phyloP scores from a whole-genome alignment of 106 monocot genomes.

The Dendrobium catenatum region DNA sequence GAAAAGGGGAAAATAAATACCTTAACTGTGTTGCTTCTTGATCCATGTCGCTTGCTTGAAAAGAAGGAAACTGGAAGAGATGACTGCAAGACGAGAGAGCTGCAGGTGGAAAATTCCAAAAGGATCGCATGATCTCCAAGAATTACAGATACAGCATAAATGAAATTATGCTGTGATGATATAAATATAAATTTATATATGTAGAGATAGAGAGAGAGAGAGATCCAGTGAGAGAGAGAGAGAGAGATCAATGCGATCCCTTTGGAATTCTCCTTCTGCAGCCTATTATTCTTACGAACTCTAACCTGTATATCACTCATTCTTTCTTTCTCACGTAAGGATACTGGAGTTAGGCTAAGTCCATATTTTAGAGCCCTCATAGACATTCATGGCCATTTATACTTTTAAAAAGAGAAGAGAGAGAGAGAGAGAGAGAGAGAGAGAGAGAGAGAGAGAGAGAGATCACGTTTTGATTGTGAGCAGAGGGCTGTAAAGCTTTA shows the following conservation, averaged over 20 bases:
- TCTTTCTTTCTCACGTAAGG: too few relatives aligned
- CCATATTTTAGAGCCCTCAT: too few relatives aligned
- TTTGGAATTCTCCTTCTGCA: constrained; percentile 19
- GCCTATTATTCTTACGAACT: neutral
- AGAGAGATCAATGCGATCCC: constrained; percentile 29
- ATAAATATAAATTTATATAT: neutral
- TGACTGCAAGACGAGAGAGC: neutral
- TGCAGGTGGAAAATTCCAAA: constrained; percentile 24
- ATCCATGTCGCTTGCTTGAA: neutral
- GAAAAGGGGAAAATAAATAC: neutral
- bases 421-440: neutral
- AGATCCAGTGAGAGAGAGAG: neutral
- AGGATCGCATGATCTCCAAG: constrained; percentile 21
- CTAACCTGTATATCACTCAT: too few relatives aligned
- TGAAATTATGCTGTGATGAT: neutral
- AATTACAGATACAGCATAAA: neutral
- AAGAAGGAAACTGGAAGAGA: neutral
- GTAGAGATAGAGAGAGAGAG: neutral
- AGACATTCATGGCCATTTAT: too few relatives aligned
- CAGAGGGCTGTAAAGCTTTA: neutral
- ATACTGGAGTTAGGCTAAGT: too few relatives aligned
- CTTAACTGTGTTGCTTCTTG: neutral
- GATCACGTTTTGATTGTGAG: neutral
- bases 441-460: neutral
- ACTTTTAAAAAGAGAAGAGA: neutral